Conservation (phyloP, 768 basidiomycete genomes). For the Chalciporus pseudorubinellus region DNA sequence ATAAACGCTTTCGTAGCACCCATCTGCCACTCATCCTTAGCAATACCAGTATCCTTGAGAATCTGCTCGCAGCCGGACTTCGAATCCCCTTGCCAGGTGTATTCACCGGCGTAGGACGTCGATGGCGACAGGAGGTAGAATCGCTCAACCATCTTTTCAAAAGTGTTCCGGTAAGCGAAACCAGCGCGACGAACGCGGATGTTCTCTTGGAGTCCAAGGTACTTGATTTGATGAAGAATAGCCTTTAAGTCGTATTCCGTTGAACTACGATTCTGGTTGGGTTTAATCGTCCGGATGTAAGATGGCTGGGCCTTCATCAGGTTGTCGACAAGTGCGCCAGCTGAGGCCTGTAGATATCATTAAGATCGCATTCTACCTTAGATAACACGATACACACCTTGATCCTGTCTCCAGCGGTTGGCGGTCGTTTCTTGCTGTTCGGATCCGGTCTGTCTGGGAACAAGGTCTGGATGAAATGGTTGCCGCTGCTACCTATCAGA, state of each 20-base stretch:
- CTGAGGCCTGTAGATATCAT: constrained; percentile 60
- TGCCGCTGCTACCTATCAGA: constrained; percentile 74
- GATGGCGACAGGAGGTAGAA: constrained; percentile 95
- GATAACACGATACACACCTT: constrained; percentile 51
- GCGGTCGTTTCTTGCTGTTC: constrained; percentile 95
- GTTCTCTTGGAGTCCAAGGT: constrained; percentile 97
- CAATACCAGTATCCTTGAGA: constrained; percentile 91
- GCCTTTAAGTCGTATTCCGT: constrained; percentile 94
- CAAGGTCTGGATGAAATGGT: constrained; percentile 81
- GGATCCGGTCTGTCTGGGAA: constrained; percentile 97
- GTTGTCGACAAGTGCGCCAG: constrained; percentile 93
- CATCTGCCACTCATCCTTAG: constrained; percentile 99
- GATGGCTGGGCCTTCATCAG: constrained; percentile 96
- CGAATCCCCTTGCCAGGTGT: constrained; percentile 91
- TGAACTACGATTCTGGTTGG: constrained; percentile 92
- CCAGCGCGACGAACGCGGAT: constrained; percentile 96
- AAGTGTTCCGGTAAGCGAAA: constrained; percentile 97
- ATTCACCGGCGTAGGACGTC: constrained; percentile 98
- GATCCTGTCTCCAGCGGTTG: constrained; percentile 97
- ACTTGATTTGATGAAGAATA: constrained; percentile 98
- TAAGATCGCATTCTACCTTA: neutral
- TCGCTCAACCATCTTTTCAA: constrained; percentile 98
- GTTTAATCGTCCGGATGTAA: constrained; percentile 99
- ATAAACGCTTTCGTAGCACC: constrained; percentile 98
- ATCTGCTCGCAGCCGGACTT: constrained; percentile 92